phyloP scores from a whole-genome alignment of 192 early-diverging fungal species.

The Entomortierella beljakovae region DNA sequence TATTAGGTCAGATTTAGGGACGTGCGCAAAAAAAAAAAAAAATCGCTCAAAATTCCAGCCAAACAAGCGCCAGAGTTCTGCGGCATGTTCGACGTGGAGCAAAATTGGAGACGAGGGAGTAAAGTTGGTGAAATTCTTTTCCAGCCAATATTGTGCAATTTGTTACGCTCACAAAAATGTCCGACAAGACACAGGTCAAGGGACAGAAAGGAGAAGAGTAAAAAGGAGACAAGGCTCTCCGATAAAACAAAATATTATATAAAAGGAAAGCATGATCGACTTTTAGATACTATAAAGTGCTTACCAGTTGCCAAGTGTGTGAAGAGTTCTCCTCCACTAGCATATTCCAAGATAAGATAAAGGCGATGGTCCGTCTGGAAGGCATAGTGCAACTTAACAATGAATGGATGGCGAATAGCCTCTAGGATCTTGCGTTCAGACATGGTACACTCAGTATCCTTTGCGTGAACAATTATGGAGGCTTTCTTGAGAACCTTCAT shows the following conservation, averaged over 20 bases:
- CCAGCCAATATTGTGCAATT: background rate
- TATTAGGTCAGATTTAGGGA: slow-evolving; percentile 15
- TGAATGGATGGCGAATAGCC: slow-evolving; percentile 89
- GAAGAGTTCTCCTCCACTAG: slow-evolving; percentile 94
- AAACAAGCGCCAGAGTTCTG: slow-evolving; percentile 10
- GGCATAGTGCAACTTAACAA: slow-evolving; percentile 92
- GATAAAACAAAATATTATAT: too few species aligned
- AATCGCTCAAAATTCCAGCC: slow-evolving; percentile 11
- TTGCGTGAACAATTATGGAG: slow-evolving; percentile 81
- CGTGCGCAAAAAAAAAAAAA: slow-evolving; percentile 2
- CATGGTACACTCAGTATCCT: slow-evolving; percentile 85
- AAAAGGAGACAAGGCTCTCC: background rate
- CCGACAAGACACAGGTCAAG: background rate
- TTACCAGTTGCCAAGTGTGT: slow-evolving; percentile 83
- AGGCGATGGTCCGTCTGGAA: slow-evolving; percentile 91
- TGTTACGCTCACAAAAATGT: background rate
- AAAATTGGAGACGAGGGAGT: background rate
- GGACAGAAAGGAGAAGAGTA: background rate
- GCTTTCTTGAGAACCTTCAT: slow-evolving; percentile 97
- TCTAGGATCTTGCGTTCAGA: slow-evolving; percentile 91
- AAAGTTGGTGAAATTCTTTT: background rate
- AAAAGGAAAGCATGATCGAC: background rate
- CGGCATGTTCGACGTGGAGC: slow-evolving; percentile 1
- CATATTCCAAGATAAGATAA: slow-evolving; percentile 91
- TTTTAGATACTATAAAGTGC: background rate